Base-by-base conservation (phyloP, 176 grass and related monocot genomes). In the Typha latifolia region DNA sequence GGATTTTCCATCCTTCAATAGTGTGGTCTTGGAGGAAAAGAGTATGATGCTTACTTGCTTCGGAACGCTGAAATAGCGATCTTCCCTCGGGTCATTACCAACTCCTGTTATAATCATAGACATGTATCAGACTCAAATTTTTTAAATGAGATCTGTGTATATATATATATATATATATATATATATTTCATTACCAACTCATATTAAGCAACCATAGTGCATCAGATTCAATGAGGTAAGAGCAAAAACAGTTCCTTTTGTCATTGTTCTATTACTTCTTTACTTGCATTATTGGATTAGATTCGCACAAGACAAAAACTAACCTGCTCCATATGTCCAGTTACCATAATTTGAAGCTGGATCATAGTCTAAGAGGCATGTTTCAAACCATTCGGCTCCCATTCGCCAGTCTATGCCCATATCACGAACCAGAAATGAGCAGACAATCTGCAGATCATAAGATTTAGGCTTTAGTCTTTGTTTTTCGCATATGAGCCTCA, bases 311-410 rank as follows among this genome's bases (percentile, higher is more conserved):
- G 27, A 62, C 23, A 63, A 22, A 71, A 76, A 71, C 73, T 47
- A 47, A 92, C 93, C 93, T 75, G 93, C 85, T 78, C 93, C 88
- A 69, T 97, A 92, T 70, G 93, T 97, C 88, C 93, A 97, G 22
- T 92, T 97, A 15, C 93, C 93, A 76, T 97, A 97, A 73, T 91
- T 97, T 0, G 93, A 97, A 69, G 93, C 85, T 0, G 85, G 93
- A 61, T 92, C 88, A 66, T 96, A 91, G 84, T 96, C 92, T 37
- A 96, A 49, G 21, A 96, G 73, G 73, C 87, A 89, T 51, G 88
- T 89, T 62, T 92, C 93, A 0, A 97, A 97, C 89, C 88, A 97
- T 70, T 92, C 93, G 32, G 88, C 93, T 72, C 89, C 88, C 76
- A 97, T 87, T 79, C 85, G 81, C 88, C 93, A 97, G 43, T 92